These are phyloP conservation scores for Rutidosis leptorrhynchoides DNA, from an alignment of 129 eudicot genomes.

Conservation along the genomic window DNA sequence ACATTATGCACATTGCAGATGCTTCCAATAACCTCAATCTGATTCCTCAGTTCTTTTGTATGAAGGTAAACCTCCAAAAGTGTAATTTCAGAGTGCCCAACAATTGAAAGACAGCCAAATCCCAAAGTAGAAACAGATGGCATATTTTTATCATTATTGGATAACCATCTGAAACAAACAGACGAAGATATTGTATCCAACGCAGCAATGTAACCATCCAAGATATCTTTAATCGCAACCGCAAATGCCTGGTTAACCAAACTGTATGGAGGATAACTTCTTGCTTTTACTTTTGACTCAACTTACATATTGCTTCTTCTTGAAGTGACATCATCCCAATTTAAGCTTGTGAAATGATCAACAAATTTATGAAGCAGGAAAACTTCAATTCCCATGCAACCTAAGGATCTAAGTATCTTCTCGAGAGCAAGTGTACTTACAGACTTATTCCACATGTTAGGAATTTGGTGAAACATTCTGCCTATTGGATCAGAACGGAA, in stretches of 20 bases:
- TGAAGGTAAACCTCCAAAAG: no score
- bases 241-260: no score
- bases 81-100: conserved; percentile 68
- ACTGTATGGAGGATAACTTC: conserved; percentile 34
- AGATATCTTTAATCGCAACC: no score
- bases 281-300: conserved; percentile 20
- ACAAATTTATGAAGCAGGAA: conserved; percentile 60
- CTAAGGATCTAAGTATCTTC: conserved; percentile 68
- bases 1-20: no score
- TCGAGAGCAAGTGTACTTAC: conserved; percentile 71
- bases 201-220: no score
- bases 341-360: no score
- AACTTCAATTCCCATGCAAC: conserved; percentile 64
- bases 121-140: conserved; percentile 9
- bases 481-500: no score
- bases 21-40: no score
- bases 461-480: no score
- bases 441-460: conserved; percentile 68
- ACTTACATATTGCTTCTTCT: conserved; percentile 10
- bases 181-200: conserved; percentile 75
- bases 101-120: conserved; percentile 53
- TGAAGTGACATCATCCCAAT: conserved; percentile 22
- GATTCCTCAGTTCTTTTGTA: no score
- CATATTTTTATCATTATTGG: conserved; percentile 26
- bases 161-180: conserved; percentile 55